Conservation (phyloP, 202 grass and related monocot species). For the Eragrostis tef region DNA sequence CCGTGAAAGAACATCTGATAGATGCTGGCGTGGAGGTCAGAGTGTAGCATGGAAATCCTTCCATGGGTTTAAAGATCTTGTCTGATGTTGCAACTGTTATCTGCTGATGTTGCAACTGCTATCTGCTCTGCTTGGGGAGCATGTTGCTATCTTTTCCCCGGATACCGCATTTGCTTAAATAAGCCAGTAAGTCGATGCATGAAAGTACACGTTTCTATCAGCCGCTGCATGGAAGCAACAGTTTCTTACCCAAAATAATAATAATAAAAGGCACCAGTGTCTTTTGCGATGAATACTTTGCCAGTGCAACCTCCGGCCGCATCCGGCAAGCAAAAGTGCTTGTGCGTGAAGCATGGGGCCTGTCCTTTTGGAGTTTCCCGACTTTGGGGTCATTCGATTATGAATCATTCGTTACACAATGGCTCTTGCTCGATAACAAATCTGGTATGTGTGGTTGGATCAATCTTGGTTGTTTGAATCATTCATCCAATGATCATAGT, state of each 20-base stretch:
- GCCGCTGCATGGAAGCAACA: neutral
- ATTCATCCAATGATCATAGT: too few species aligned
- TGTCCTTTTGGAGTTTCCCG: neutral
- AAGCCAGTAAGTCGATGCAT: constrained; percentile 34
- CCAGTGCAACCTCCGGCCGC: neutral
- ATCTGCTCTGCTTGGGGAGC: constrained; percentile 13
- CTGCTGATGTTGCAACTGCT: too few species aligned
- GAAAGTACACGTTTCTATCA: constrained; percentile 4
- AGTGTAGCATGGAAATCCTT: constrained; percentile 35
- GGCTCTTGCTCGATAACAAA: neutral
- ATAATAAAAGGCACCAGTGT: neutral
- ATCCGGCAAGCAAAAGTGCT: neutral
- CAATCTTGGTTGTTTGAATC: neutral
- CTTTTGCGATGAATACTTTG: neutral
- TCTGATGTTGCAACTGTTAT: constrained; percentile 30
- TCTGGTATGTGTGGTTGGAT: neutral
- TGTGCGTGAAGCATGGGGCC: neutral
- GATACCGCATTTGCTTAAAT: constrained; percentile 39
- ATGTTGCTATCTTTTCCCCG: neutral
- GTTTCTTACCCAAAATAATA: neutral
- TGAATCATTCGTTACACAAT: neutral
- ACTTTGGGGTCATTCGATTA: neutral
- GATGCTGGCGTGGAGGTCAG: constrained; percentile 82
- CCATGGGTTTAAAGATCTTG: neutral
- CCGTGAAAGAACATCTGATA: constrained; percentile 84